Base-by-base conservation (phyloP, 139 green algal genomes). In the Deuterostichococcus epilithicus region DNA sequence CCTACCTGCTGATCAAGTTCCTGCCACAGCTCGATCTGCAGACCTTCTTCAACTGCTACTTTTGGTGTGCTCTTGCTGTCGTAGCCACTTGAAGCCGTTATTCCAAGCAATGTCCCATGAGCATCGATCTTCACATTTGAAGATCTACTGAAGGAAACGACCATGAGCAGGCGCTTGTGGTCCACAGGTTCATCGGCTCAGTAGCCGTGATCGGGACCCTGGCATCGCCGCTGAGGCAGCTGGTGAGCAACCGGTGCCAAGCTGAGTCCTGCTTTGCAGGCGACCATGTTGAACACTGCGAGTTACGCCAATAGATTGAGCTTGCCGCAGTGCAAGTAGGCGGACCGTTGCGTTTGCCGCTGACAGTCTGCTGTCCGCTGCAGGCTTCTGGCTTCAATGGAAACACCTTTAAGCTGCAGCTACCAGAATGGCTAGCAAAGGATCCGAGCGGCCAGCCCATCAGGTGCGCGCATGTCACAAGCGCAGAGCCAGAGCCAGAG, bases 1-100 rank as follows among this genome's bases (percentile, higher is more conserved):
- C 84, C 22, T 96, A 96, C 83, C 81, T 95, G 30, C 47, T 96
- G 8, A 73, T 96, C 45, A 94, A 95, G 79, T 91, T 81, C 80
- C 78, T 93, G 32, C 91, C 91, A 0, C 76, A 94, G 73, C 72
- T 95, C n/a, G 82, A 81, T 83, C 72, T 94, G 0, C 77, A 89
- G 74, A 81, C 79, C 2, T 77, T 96, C 52, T 67, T 96, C 26
- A 86, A 92, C 75, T 75, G 66, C 22, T 97, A 97, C 80, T 97
- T 97, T 72, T 94, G 87, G 52, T 63, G 52, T 20, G 52, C 52
- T 8, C 13, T 13, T 52, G 42, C 42, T 13, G 13, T 28, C 18
- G 3, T 63, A 5, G 52, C 20, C 13, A 30, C 26, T 63, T 13
- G 8, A 28, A 63, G 8, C 26, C 28, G 52, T n/a, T 28, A 63